phyloP scores from a whole-genome alignment of 495 filamentous ascomycete species.

The Neurospora sp. region DNA sequence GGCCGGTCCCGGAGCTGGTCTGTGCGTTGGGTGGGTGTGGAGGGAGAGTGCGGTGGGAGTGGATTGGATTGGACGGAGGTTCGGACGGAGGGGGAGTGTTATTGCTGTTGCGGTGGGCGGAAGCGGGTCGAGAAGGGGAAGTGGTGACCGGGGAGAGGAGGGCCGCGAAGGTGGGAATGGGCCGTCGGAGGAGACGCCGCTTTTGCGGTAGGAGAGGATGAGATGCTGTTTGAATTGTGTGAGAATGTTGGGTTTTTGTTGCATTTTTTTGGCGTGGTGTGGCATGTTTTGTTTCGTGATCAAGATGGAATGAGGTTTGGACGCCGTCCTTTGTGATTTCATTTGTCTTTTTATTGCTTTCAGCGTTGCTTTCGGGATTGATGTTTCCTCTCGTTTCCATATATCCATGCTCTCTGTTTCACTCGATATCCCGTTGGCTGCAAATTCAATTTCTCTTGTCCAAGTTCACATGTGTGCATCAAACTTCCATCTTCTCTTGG shows the following conservation, averaged over 20 bases:
- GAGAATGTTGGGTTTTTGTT: neutral
- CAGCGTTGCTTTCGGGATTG: neutral
- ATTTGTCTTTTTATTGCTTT: neutral
- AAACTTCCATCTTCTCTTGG: neutral
- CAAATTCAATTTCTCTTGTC: neutral
- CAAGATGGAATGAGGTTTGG: neutral
- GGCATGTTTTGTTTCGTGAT: neutral
- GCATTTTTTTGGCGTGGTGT: neutral
- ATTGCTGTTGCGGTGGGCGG: slow-evolving; percentile 22
- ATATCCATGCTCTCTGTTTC: neutral
- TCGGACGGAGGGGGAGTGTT: slow-evolving; percentile 3
- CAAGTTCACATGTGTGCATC: neutral
- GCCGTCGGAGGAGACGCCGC: slow-evolving; percentile 20
- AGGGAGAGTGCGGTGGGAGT: slow-evolving; percentile 23
- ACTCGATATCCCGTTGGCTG: neutral
- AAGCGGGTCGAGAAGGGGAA: neutral
- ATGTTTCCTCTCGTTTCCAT: neutral
- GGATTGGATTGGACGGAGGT: slow-evolving; percentile 3
- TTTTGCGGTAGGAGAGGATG: slow-evolving; percentile 12
- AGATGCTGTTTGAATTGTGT: too few species aligned
- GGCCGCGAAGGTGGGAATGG: neutral
- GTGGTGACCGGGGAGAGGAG: slow-evolving; percentile 1
- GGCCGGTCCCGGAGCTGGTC: slow-evolving; percentile 28
- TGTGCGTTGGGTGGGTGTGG: slow-evolving; percentile 27
- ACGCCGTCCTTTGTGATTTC: neutral